Conservation (phyloP, 73 alveolate genomes). For the Paramecium bursaria region DNA sequence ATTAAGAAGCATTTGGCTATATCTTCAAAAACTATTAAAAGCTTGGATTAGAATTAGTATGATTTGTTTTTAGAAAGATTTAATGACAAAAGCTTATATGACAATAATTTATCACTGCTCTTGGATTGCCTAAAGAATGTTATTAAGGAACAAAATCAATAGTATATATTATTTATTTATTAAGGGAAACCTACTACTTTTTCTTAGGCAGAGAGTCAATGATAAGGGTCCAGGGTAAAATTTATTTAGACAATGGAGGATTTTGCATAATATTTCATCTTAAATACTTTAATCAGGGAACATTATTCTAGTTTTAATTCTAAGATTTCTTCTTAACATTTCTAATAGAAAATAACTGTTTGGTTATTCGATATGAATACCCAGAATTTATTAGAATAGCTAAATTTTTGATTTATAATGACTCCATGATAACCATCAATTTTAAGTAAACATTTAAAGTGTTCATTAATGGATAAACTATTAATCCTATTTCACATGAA, state of each 20-base stretch:
- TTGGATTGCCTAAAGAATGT: conserved; percentile 22
- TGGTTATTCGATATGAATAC: not conserved
- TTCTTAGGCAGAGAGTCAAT: conserved; percentile 32
- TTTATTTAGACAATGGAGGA: not conserved
- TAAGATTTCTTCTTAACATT: not conserved
- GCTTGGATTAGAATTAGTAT: not conserved
- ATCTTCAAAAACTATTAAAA: not conserved
- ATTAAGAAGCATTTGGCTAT: conserved; percentile 8
- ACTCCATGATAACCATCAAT: not conserved
- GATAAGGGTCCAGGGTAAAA: not conserved
- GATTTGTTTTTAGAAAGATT: not conserved
- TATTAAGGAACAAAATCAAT: conserved; percentile 1
- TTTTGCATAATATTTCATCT: conserved; percentile 9
- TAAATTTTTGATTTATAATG: not conserved
- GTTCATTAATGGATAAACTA: conserved; percentile 9
- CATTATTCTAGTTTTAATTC: not conserved
- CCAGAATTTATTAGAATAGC: not conserved
- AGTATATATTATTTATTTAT: too few species aligned
- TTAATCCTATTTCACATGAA: not conserved
- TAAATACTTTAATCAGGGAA: conserved; percentile 2
- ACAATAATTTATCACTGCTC: conserved; percentile 3
- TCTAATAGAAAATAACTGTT: not conserved
- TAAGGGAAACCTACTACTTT: conserved; percentile 38
- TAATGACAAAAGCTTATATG: not conserved
- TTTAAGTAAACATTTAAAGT: conserved; percentile 10